A percentile compares a stretch with the other conserved stretches of the same genome.
These are phyloP conservation scores for Shiraia bambusicola DNA, from an alignment of 2,329 filamentous ascomycete species.

Conservation along the genomic window DNA sequence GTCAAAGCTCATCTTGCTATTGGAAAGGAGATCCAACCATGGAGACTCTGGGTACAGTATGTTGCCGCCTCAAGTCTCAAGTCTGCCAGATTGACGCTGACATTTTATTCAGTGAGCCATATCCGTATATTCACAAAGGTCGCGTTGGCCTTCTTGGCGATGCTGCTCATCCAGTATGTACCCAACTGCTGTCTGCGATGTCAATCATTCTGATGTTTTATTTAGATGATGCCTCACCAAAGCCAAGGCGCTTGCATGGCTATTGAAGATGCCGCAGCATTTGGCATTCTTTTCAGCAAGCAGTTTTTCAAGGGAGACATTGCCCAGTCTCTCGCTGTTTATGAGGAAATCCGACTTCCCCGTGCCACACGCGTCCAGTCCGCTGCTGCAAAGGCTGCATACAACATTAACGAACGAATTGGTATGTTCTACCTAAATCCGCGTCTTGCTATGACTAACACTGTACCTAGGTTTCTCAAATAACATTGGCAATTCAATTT, in stretches of 20 bases:
- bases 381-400: constrained; percentile 39
- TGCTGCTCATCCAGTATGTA: constrained; percentile 61
- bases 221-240: constrained; percentile 69
- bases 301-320: constrained; percentile 46
- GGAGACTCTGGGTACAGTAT: constrained; percentile 64
- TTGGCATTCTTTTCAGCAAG: constrained; percentile 62
- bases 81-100: no score
- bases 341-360: constrained; percentile 41
- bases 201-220: background rate
- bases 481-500: constrained; percentile 58
- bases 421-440: constrained; percentile 35
- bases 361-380: constrained; percentile 44
- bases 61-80: no score
- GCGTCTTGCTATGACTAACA: background rate
- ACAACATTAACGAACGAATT: constrained; percentile 46
- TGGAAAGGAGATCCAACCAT: constrained; percentile 64
- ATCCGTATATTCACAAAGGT: constrained; percentile 57
- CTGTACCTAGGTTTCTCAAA: constrained; percentile 54
- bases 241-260: constrained; percentile 70
- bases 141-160: constrained; percentile 63
- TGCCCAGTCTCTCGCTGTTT: constrained; percentile 34
- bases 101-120: constrained; percentile 48
- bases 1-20: constrained; percentile 61
- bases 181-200: background rate
- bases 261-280: constrained; percentile 64